A percentile compares a stretch with the other conserved stretches of the same genome.
These are phyloP conservation scores for Russula ochroleuca DNA, from an alignment of 768 basidiomycete species.

Conservation along the genomic window DNA sequence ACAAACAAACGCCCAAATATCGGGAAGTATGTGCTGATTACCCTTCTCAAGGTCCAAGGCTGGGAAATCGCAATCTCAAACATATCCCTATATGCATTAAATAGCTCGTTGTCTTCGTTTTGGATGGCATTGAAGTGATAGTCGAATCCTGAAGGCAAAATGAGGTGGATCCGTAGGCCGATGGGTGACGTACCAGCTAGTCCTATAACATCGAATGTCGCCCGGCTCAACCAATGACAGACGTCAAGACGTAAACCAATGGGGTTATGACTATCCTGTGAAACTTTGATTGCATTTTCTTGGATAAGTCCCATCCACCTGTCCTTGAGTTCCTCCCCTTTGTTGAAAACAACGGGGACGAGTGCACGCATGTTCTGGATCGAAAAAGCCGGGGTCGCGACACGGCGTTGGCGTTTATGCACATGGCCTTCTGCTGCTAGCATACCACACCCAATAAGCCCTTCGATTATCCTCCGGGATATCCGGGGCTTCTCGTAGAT, in stretches of 20 bases:
- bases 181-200: constrained; percentile 55
- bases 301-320: constrained; percentile 53
- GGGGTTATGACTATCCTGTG: constrained; percentile 4
- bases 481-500: constrained; percentile 84
- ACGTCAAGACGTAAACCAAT: constrained; percentile 56
- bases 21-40: constrained; percentile 58
- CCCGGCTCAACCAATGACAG: constrained; percentile 73
- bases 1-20: constrained; percentile 53
- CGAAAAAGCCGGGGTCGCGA: constrained; percentile 75
- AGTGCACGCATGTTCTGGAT: constrained; percentile 68
- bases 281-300: constrained; percentile 32
- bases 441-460: constrained; percentile 80
- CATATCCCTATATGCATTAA: constrained; percentile 80
- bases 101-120: constrained; percentile 72
- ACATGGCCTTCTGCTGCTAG: constrained; percentile 71
- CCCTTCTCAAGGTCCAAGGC: constrained; percentile 40
- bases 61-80: constrained; percentile 69
- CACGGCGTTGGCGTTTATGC: constrained; percentile 76
- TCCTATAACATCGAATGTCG: constrained; percentile 89
- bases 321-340: constrained; percentile 57
- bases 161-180: background rate
- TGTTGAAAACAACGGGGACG: constrained; percentile 66
- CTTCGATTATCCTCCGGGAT: constrained; percentile 66
- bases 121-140: constrained; percentile 84
- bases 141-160: constrained; percentile 57